Conservation (phyloP, 129 eudicot species). For the Tagetes erecta region DNA sequence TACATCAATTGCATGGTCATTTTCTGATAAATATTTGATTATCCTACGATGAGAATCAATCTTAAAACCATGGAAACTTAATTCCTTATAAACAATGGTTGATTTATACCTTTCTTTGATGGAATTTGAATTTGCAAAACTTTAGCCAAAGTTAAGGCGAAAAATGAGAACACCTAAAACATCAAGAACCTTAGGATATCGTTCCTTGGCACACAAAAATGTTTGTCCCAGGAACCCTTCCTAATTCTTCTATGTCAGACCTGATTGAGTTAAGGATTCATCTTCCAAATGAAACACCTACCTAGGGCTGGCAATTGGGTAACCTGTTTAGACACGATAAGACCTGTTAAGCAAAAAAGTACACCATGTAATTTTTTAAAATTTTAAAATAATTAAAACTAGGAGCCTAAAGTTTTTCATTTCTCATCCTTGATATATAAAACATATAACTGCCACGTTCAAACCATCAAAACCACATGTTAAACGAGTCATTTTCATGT, state of each 20-base stretch:
- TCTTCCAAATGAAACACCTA: conserved; percentile 56
- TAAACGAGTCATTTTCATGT: no score
- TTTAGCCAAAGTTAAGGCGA: conserved; percentile 51
- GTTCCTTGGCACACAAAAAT: conserved; percentile 46
- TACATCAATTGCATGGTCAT: conserved; percentile 29
- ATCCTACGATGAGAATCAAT: conserved; percentile 38
- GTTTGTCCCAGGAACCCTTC: conserved; percentile 57
- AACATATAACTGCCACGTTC: no score
- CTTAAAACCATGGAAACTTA: neutral
- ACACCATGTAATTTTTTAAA: no score
- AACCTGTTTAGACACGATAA: no score
- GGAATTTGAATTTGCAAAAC: conserved; percentile 71
- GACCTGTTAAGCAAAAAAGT: no score
- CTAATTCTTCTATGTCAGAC: conserved; percentile 58
- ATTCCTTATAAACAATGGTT: neutral
- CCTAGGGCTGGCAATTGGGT: conserved; percentile 23
- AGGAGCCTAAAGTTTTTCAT: no score
- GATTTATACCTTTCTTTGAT: conserved; percentile 55
- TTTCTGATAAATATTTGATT: conserved; percentile 30
- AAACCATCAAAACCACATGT: no score
- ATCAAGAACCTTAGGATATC: conserved; percentile 48
- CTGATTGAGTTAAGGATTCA: conserved; percentile 48
- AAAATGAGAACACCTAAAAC: conserved; percentile 47
- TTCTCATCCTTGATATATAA: no score
- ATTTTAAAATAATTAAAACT: no score